Base-by-base conservation (phyloP, 257 asterid genomes). In the Gentiana straminea region DNA sequence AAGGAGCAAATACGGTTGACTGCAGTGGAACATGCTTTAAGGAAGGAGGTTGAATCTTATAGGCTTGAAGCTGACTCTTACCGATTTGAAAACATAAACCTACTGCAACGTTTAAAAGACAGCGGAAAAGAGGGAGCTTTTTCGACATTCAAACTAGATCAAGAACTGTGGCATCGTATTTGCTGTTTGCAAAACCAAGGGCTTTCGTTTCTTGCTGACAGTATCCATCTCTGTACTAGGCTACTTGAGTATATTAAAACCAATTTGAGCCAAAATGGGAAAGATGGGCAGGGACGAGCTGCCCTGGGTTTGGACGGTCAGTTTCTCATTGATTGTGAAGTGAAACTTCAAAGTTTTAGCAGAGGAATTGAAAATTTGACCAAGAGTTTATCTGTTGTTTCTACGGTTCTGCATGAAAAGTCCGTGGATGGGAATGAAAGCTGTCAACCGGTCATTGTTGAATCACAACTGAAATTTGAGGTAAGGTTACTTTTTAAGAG, bases 41-140 rank as follows among this genome's bases (percentile, higher is more conserved):
- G 99, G 81, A 93, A 89, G 78, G 97, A 93, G 79, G 86, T 84
- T 65, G 96, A 83, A 60, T 82, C 90, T 48, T 79, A 52, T 64
- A 75, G 79, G 74, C 70, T 62, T 50, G 89, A 93, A 70, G 72
- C 77, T 45, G 94, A 93, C 69, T 75, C 92, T 61, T 95, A 89
- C 52, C 72, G 99, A n/a, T 74, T 54, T 48, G 99, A 93, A 77
- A 93, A 93, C 65, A 84, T 93, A 60, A 84, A 80, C 69, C 73
- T 93, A 55, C 74, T 93, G 51, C 71, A 77, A 60, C 97, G 99
- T 66, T 73, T 93, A 60, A 93, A 80, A 60, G 79, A 55, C 54
- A 57, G 63, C 13, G 86, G 81, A 61, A 79, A 75, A n/a, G 86
- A 79, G 58, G 94, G 84, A 48, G 80, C 73, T 44, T 74, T 71